Percentiles rank a stretch among this genome's conserved stretches.
These are phyloP conservation scores for Bipolaris zeicola DNA, from an alignment of 2,329 filamentous ascomycete genomes.

Conservation along the genomic window DNA sequence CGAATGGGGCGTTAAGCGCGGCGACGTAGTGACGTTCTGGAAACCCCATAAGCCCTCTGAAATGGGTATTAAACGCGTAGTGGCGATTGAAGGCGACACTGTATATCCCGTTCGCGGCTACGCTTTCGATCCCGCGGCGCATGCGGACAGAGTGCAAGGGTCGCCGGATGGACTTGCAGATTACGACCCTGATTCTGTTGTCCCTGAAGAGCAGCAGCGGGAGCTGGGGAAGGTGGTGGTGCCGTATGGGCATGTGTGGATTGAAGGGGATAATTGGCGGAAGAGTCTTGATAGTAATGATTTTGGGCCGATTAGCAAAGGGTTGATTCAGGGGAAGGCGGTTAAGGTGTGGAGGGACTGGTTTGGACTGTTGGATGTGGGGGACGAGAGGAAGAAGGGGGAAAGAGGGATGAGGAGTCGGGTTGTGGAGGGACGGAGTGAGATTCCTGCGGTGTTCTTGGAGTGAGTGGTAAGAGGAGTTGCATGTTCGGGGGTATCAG, in stretches of 20 bases:
- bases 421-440: constrained; percentile 47
- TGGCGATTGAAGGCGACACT: constrained; percentile 79
- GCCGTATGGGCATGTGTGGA: constrained; percentile 87
- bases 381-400: constrained; percentile 59
- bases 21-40: constrained; percentile 54
- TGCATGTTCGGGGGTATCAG: neutral
- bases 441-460: constrained; percentile 30
- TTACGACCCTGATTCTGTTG: constrained; percentile 22
- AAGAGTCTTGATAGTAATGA: constrained; percentile 83
- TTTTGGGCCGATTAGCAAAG: constrained; percentile 81
- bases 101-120: constrained; percentile 59
- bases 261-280: constrained; percentile 84
- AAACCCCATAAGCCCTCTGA: constrained; percentile 70
- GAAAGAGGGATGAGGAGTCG: constrained; percentile 49
- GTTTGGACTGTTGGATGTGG: constrained; percentile 56
- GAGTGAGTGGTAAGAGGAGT: constrained; percentile 13
- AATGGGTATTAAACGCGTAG: constrained; percentile 78
- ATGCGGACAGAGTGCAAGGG: constrained; percentile 15
- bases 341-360: constrained; percentile 68
- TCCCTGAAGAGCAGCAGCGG: constrained; percentile 11
- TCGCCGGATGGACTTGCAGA: constrained; percentile 40
- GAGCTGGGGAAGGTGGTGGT: constrained; percentile 60
- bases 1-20: constrained; percentile 41
- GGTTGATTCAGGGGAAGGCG: constrained; percentile 75
- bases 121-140: constrained; percentile 48